phyloP scores from a whole-genome alignment of 208 protist genomes.

The Leishmania turanica region DNA sequence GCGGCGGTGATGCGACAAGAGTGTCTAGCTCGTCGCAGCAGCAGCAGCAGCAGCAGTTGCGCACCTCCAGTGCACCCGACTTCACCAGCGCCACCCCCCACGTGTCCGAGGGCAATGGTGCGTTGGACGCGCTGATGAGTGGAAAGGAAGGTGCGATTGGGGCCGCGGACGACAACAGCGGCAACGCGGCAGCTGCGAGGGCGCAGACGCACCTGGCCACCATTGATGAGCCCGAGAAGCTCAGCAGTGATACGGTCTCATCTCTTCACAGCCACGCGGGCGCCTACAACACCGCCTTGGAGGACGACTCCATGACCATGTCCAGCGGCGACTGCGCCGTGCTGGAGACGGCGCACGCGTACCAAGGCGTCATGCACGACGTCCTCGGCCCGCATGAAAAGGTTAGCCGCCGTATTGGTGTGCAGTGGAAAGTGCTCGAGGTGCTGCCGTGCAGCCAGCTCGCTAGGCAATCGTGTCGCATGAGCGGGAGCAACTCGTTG shows the following conservation, averaged over 20 bases:
- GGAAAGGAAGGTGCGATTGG: neutral
- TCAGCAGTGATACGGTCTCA: no score
- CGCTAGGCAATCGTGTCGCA: neutral
- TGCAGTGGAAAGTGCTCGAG: conserved; percentile 27
- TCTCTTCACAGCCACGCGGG: neutral
- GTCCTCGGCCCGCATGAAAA: conserved; percentile 20
- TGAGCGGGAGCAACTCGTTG: neutral
- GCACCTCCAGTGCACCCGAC: conserved; percentile 1
- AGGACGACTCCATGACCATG: neutral
- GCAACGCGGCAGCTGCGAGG: neutral
- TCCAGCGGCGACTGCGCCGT: conserved; percentile 5
- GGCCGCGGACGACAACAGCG: neutral
- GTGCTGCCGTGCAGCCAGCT: conserved; percentile 19
- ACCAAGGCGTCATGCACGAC: conserved; percentile 29
- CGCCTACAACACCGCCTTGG: neutral
- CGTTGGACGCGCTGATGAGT: neutral
- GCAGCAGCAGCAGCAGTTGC: no score
- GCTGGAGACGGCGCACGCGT: conserved; percentile 10
- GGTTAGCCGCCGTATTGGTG: conserved; percentile 10
- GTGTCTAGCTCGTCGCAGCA: neutral
- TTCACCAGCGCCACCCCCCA: conserved; percentile 9
- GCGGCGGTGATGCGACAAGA: neutral
- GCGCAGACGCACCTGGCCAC: conserved; percentile 4
- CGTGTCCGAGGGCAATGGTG: neutral
- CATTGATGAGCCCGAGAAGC: conserved; percentile 3